Percentiles rank a stretch among this genome's conserved stretches.
Conservation (phyloP, 495 filamentous ascomycete genomes). For the Rhizodiscina lignyota region DNA sequence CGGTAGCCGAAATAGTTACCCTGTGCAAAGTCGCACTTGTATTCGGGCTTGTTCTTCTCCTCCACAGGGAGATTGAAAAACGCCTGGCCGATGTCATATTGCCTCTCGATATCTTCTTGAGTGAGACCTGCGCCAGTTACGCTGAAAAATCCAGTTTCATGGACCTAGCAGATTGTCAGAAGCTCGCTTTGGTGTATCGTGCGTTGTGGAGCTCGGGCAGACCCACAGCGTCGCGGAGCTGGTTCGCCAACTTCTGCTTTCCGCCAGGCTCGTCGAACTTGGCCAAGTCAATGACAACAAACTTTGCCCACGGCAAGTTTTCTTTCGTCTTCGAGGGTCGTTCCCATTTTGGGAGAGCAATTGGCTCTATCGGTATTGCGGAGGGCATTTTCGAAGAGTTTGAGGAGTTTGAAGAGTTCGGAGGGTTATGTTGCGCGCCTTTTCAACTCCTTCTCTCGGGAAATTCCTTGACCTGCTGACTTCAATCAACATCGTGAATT, state of each 20-base stretch:
- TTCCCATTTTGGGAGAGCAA: slow-evolving; percentile 6
- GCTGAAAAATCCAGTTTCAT: slow-evolving; percentile 6
- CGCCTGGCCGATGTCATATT: slow-evolving; percentile 37
- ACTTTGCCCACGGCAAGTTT: slow-evolving; percentile 30
- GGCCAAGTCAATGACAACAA: slow-evolving; percentile 36
- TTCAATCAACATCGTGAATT: too few relatives aligned
- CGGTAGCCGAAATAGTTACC: too few relatives aligned
- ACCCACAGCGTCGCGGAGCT: slow-evolving; percentile 39
- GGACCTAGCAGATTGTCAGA: slow-evolving; percentile 5
- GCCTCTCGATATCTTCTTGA: slow-evolving; percentile 36
- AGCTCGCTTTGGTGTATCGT: too few relatives aligned
- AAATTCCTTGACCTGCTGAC: too few relatives aligned
- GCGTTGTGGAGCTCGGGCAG: slow-evolving; percentile 23
- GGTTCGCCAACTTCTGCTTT: slow-evolving; percentile 35
- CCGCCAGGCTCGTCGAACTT: slow-evolving; percentile 33
- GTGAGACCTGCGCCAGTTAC: slow-evolving; percentile 26
- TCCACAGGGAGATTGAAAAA: slow-evolving; percentile 35
- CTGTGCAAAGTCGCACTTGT: slow-evolving; percentile 26
- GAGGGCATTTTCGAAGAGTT: background rate
- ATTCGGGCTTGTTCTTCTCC: slow-evolving; percentile 31
- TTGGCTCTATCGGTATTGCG: too few relatives aligned
- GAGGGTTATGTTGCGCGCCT: too few relatives aligned
- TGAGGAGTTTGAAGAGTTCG: slow-evolving; percentile 6
- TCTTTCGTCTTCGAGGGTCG: slow-evolving; percentile 5
- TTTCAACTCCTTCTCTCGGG: too few relatives aligned